A percentile compares a stretch with the other conserved stretches of the same genome.
Evolutionary conservation across 2,329 filamentous ascomycete genomes (phyloP).

Genomic region (Bretziella fagacearum): DNA sequence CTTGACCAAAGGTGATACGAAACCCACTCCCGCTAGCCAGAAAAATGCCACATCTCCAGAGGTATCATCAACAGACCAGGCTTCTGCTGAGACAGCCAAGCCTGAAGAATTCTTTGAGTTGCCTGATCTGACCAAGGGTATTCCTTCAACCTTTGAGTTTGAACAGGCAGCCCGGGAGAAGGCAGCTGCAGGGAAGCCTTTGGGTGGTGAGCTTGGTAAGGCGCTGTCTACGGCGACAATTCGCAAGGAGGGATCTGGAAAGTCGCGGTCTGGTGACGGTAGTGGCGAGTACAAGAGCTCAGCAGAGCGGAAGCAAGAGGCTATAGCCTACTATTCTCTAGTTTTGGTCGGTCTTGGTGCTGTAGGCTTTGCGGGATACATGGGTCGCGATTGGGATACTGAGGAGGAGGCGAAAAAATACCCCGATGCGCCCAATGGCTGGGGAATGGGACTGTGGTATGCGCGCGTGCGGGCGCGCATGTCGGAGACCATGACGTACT

Average conservation of each 20-base stretch:
- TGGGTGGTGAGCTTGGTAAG: constrained; percentile 18
- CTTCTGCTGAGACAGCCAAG: no score
- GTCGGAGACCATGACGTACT: constrained; percentile 67
- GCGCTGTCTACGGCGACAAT: constrained; percentile 20
- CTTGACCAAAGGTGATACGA: no score
- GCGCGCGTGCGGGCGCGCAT: constrained; percentile 61
- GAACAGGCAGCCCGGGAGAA: constrained; percentile 36
- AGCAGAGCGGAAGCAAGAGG: constrained; percentile 62
- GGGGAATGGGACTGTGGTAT: constrained; percentile 61
- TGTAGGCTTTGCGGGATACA: constrained; percentile 47
- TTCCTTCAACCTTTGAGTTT: constrained; percentile 74
- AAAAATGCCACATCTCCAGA: no score
- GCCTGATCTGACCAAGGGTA: constrained; percentile 84
- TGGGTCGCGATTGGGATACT: constrained; percentile 81
- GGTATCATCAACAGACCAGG: no score
- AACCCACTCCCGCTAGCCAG: no score
- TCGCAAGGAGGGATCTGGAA: constrained; percentile 26
- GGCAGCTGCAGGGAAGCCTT: constrained; percentile 21
- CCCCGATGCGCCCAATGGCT: constrained; percentile 54
- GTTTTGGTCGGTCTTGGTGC: constrained; percentile 38
- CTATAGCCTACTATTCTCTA: constrained; percentile 61
- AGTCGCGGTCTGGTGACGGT: constrained; percentile 41
- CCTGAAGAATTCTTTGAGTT: constrained; percentile 43
- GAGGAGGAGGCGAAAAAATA: constrained; percentile 55
- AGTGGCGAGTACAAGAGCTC: constrained; percentile 81